phyloP scores from a whole-genome alignment of 1,284 basidiomycete species.

The Microbotryomycetes sp. region DNA sequence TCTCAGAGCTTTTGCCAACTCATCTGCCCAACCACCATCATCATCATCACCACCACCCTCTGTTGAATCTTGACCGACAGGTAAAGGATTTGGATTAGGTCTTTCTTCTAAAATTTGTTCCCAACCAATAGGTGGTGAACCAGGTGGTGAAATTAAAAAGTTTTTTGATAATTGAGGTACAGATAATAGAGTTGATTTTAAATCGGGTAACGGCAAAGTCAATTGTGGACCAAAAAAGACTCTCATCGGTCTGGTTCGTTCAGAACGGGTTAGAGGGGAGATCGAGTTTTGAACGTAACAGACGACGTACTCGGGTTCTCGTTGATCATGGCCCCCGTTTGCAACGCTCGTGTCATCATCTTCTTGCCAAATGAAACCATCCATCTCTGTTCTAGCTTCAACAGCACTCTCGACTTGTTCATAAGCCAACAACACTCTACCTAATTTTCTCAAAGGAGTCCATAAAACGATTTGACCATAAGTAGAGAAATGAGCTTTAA shows the following conservation, averaged over 20 bases:
- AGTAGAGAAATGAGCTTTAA: constrained; percentile 29
- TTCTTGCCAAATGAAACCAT: constrained; percentile 41
- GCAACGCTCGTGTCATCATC: constrained; percentile 53
- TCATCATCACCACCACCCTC: constrained; percentile 48
- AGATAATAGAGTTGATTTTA: constrained; percentile 51
- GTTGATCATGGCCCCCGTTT: too few relatives aligned
- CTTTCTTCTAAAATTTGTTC: constrained; percentile 86
- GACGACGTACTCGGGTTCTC: too few relatives aligned
- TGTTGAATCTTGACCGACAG: constrained; percentile 78
- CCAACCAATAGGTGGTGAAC: constrained; percentile 97
- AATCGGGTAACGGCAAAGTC: constrained; percentile 43
- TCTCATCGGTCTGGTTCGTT: constrained; percentile 52
- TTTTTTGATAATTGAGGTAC: constrained; percentile 81
- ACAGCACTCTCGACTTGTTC: constrained; percentile 46
- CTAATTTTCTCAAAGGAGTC: constrained; percentile 75
- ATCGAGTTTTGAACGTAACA: not conserved
- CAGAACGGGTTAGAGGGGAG: not conserved
- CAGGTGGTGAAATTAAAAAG: constrained; percentile 95
- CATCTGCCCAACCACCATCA: constrained; percentile 63
- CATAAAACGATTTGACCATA: constrained; percentile 76
- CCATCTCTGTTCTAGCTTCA: constrained; percentile 39
- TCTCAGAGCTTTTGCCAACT: constrained; percentile 70
- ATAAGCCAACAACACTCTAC: constrained; percentile 74
- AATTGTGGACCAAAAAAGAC: constrained; percentile 74
- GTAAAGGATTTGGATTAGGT: constrained; percentile 77